Evolutionary conservation across 176 grass and related monocot genomes (phyloP), one percentile per base, ranked within the genome.

Genomic region (Bothriochloa decipiens): DNA sequence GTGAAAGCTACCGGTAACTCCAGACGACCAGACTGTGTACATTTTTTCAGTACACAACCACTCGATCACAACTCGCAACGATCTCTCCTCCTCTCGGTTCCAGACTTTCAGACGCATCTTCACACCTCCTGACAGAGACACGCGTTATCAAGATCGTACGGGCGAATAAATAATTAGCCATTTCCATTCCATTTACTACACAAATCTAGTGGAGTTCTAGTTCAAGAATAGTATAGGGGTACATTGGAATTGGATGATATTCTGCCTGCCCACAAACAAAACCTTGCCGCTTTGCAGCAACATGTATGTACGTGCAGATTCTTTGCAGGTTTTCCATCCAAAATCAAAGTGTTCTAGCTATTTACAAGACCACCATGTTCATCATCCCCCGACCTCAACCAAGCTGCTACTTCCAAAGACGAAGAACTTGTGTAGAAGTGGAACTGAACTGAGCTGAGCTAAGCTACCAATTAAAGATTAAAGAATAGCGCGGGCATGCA

Each of bases 401-500:
- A 57, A 69, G n/a, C 66, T 71, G 60, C 6, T 58, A 29, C 25
- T 29, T 71, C 11, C 20, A 18, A 27, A 32, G 77, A 74, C 12
- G 69, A 88, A 46, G 15, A 47, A 10, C 6, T 27, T 55, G 18
- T 50, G 15, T 14, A 23, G 76, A 70, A 60, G 46, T 39, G 3
- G 29, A 53, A 7, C 61, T 60, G 22, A 71, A 62, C 42, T 46
- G 58, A 74, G 32, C 84, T 50, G 12, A 67, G 79, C 42, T 73
- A 39, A 65, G 65, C 83, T 82, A 82, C 41, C 12, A 81, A 62
- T 25, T 86, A 86, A 84, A 89, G 78, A 58, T n/a, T 86, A 86
- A 84, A 89, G 78, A 86, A 83, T 76, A 71, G 16, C 75, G 61
- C 80, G 65, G 27, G 37, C 53, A 82, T 35, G 72, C 64, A 37